Percentiles rank a stretch among this genome's conserved stretches.
phyloP scores from a whole-genome alignment of 2,329 filamentous ascomycete species.

The Echinosphaeria canescens region DNA sequence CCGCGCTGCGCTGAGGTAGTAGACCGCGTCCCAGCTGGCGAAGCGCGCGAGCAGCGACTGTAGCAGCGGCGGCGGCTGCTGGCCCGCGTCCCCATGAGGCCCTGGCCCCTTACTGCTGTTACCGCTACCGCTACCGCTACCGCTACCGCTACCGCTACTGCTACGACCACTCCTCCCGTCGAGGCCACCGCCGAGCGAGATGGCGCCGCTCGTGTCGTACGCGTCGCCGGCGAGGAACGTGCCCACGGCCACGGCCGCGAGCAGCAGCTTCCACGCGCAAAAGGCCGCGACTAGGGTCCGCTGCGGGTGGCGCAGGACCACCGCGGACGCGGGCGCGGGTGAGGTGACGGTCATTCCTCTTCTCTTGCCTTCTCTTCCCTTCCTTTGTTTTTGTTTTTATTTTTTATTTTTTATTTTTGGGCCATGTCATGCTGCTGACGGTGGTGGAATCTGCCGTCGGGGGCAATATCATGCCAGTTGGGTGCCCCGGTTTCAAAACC shows the following conservation, averaged over 20 bases:
- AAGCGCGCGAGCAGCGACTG: constrained; percentile 27
- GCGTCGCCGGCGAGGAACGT: constrained; percentile 27
- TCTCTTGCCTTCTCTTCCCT: no score
- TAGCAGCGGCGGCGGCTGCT: constrained; percentile 2
- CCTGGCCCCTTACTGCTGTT: no score
- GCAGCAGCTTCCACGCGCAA: constrained; percentile 39
- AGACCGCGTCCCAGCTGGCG: constrained; percentile 65
- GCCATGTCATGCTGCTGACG: no score
- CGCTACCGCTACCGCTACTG: constrained; percentile 10
- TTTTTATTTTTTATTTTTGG: no score
- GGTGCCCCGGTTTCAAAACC: no score
- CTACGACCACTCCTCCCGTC: not conserved
- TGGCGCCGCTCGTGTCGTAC: constrained; percentile 60
- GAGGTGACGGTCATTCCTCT: constrained; percentile 1
- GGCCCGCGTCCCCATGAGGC: constrained; percentile 2
- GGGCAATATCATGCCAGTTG: no score
- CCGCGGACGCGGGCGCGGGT: constrained; percentile 3
- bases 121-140: no score
- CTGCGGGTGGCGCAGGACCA: no score
- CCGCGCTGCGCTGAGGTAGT: constrained; percentile 41
- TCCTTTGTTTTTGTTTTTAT: no score
- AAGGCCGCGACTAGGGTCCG: constrained; percentile 20
- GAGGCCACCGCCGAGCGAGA: constrained; percentile 14
- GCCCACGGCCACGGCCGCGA: constrained; percentile 37
- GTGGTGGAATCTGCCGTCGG: no score